phyloP scores from a whole-genome alignment of 2,329 filamentous ascomycete genomes.

The Penicillium sp. region DNA sequence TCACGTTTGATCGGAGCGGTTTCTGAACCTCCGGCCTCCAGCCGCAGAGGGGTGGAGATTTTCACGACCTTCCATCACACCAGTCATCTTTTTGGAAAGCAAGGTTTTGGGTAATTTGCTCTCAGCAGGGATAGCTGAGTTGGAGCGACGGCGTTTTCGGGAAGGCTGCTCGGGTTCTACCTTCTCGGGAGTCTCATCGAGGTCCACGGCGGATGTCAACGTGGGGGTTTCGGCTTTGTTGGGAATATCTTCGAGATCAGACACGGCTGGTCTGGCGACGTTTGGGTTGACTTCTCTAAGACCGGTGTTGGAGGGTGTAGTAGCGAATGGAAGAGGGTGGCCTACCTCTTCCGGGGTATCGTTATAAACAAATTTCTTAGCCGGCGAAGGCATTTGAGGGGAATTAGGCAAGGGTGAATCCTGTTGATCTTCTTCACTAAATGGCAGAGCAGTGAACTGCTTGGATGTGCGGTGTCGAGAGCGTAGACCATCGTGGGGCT shows the following conservation, averaged over 20 bases:
- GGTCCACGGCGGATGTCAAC: slow-evolving; percentile 4
- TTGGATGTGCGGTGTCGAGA: slow-evolving; percentile 50
- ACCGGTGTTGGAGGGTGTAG: slow-evolving; percentile 41
- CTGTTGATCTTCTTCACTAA: slow-evolving; percentile 31
- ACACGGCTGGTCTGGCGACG: slow-evolving; percentile 38
- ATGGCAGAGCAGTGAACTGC: slow-evolving; percentile 33
- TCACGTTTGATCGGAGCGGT: slow-evolving; percentile 25
- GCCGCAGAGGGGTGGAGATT: slow-evolving; percentile 39
- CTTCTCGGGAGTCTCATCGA: slow-evolving; percentile 20
- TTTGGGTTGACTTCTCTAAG: slow-evolving; percentile 57
- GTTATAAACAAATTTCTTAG: slow-evolving; percentile 56
- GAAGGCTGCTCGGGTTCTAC: slow-evolving; percentile 27
- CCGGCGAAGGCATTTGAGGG: slow-evolving; percentile 40
- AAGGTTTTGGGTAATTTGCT: slow-evolving; percentile 48
- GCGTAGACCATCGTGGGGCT: slow-evolving; percentile 59
- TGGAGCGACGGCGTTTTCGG: slow-evolving; percentile 32
- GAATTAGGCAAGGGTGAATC: slow-evolving; percentile 21
- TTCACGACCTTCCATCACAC: slow-evolving; percentile 49
- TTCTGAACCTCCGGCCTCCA: slow-evolving; percentile 34
- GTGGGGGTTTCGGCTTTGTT: slow-evolving; percentile 16
- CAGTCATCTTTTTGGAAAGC: slow-evolving; percentile 39
- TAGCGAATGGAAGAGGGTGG: slow-evolving; percentile 29
- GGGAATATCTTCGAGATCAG: slow-evolving; percentile 18
- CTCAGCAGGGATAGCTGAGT: slow-evolving; percentile 27
- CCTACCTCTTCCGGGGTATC: slow-evolving; percentile 47